Evolutionary conservation across 495 filamentous ascomycete species (phyloP).

Genomic region (Aspergillus funiculosus): DNA sequence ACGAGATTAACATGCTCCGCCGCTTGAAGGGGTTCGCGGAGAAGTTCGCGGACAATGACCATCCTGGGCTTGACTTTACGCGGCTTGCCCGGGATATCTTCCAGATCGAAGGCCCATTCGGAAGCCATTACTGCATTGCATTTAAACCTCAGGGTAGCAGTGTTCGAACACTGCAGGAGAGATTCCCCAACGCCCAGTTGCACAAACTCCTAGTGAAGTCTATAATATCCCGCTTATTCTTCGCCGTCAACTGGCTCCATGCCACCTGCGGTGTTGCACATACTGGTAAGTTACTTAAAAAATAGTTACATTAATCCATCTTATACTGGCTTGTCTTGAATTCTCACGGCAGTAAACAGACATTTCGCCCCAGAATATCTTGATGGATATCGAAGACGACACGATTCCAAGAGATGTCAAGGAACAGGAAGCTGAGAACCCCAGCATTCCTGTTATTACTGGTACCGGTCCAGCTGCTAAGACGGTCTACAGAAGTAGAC

Average conservation of each 20-base stretch:
- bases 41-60: neutral
- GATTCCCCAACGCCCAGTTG: slow-evolving; percentile 7
- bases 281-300: slow-evolving; percentile 7
- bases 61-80: slow-evolving; percentile 11
- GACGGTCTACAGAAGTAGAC: slow-evolving; percentile 16
- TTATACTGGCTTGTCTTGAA: neutral
- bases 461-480: neutral
- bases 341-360: neutral
- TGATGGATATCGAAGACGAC: slow-evolving; percentile 12
- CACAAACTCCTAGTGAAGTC: slow-evolving; percentile 14
- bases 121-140: slow-evolving; percentile 14
- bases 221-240: slow-evolving; percentile 10
- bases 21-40: slow-evolving; percentile 8
- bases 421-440: slow-evolving; percentile 12
- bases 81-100: slow-evolving; percentile 16
- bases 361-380: slow-evolving; percentile 17
- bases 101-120: slow-evolving; percentile 1
- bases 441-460: slow-evolving; percentile 11
- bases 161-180: slow-evolving; percentile 11
- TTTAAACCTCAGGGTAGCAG: slow-evolving; percentile 13
- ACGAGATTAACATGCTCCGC: slow-evolving; percentile 15
- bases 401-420: slow-evolving; percentile 11
- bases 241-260: slow-evolving; percentile 16
- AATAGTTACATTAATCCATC: neutral
- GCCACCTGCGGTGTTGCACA: slow-evolving; percentile 13